A percentile compares a stretch with the other conserved stretches of the same genome.
Conservation (phyloP, 2,329 filamentous ascomycete species). For the Pseudonectria foliicola region DNA sequence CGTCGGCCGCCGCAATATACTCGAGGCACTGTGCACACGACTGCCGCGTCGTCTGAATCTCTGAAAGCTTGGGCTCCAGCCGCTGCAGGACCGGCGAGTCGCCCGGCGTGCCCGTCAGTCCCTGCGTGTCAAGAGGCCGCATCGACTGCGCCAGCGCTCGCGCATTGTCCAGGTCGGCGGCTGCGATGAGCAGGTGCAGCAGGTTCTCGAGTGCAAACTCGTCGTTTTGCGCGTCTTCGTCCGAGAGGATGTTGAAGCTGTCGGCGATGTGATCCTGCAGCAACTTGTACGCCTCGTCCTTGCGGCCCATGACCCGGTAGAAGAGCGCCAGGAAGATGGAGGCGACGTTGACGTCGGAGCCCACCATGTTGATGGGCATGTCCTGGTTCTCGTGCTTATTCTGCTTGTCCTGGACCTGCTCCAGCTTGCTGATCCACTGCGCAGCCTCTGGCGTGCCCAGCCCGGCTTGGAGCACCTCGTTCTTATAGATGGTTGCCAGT, state of each 20-base stretch:
- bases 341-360: conserved; percentile 35
- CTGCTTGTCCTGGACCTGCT: conserved; percentile 30
- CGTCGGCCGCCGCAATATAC: conserved; percentile 23
- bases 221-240: conserved; percentile 35
- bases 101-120: conserved; percentile 19
- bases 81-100: conserved; percentile 23
- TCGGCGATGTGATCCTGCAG: conserved; percentile 29
- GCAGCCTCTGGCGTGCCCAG: conserved; percentile 19
- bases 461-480: conserved; percentile 24
- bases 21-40: conserved; percentile 33
- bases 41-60: conserved; percentile 27
- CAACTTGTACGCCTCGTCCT: conserved; percentile 20
- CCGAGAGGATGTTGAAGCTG: conserved; percentile 31
- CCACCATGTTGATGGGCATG: conserved; percentile 33
- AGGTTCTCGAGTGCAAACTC: conserved; percentile 36
- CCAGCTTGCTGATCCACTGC: conserved; percentile 28
- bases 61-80: conserved; percentile 30
- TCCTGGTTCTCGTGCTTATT: conserved; percentile 31
- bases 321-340: conserved; percentile 34
- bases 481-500: conserved; percentile 31
- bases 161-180: conserved; percentile 30
- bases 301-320: conserved; percentile 26
- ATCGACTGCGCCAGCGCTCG: conserved; percentile 32
- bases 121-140: conserved; percentile 26
- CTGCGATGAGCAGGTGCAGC: conserved; percentile 31